A percentile compares a stretch with the other conserved stretches of the same genome.
These are phyloP conservation scores for Colletotrichum eleusines DNA, from an alignment of 2,329 filamentous ascomycete species.

Conservation along the genomic window DNA sequence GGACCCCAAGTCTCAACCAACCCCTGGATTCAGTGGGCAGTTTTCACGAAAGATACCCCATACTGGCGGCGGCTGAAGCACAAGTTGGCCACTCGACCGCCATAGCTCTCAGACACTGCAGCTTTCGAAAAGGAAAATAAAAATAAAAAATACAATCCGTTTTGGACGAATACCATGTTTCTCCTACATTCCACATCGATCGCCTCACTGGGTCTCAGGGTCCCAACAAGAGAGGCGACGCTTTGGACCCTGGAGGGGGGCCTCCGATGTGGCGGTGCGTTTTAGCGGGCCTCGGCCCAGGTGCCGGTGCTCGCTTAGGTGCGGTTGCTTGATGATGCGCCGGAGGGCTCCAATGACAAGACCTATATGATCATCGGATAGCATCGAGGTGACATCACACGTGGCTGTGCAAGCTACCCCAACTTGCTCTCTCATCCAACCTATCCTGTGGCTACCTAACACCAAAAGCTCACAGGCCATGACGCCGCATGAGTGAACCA, in stretches of 20 bases:
- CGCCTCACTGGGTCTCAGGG: neutral
- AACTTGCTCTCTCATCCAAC: conserved; percentile 12
- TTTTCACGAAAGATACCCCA: conserved; percentile 36
- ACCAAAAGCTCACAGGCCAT: conserved; percentile 20
- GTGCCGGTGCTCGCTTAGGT: conserved; percentile 33
- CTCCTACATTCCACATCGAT: neutral
- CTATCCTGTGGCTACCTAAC: conserved; percentile 27
- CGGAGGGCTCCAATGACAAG: conserved; percentile 38
- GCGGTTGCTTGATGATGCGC: conserved; percentile 29
- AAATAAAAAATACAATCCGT: neutral
- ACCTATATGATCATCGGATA: conserved; percentile 29
- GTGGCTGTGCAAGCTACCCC: conserved; percentile 42
- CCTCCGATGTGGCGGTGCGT: conserved; percentile 38
- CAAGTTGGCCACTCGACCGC: conserved; percentile 12
- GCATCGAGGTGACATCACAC: conserved; percentile 40
- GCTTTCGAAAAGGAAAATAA: conserved; percentile 9
- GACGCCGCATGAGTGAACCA: conserved; percentile 21
- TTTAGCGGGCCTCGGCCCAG: conserved; percentile 17
- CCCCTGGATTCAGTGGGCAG: neutral
- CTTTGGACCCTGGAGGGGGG: conserved; percentile 18
- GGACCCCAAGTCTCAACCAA: neutral
- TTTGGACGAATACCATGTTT: conserved; percentile 12
- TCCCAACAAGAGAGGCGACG: conserved; percentile 22
- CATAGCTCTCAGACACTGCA: conserved; percentile 5
- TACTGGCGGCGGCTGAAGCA: conserved; percentile 19